phyloP scores from a whole-genome alignment of 345 rosid genomes.

The Heritiera littoralis region DNA sequence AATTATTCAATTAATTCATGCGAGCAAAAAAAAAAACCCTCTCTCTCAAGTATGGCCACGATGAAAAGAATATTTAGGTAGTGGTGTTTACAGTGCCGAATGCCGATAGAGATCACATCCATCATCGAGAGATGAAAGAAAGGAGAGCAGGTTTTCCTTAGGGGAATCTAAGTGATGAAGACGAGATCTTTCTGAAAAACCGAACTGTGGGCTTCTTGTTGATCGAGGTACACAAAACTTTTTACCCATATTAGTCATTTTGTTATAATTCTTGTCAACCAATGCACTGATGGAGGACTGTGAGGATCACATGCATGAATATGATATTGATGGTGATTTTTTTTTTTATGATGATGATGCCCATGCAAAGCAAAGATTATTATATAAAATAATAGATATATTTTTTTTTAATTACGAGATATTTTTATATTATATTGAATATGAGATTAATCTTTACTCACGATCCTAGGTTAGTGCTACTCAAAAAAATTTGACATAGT shows the following conservation, averaged over 20 bases:
- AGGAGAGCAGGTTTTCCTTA: slow-evolving; percentile 7
- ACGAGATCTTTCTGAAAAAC: background rate
- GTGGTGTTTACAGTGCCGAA: slow-evolving; percentile 13
- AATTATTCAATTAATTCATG: too few species aligned
- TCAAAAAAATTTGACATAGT: too few species aligned
- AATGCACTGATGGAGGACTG: background rate
- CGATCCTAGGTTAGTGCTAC: too few species aligned
- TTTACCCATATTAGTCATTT: slow-evolving; percentile 19
- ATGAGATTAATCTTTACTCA: too few species aligned
- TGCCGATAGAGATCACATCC: slow-evolving; percentile 20
- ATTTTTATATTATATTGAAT: too few species aligned
- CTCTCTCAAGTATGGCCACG: background rate
- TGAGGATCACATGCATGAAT: slow-evolving; percentile 13
- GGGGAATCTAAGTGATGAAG: slow-evolving; percentile 15
- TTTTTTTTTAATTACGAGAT: too few species aligned
- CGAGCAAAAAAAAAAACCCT: too few species aligned
- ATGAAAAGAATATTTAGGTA: slow-evolving; percentile 33
- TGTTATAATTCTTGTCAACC: background rate
- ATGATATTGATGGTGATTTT: background rate
- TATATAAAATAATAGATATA: too few species aligned
- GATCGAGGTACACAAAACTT: slow-evolving; percentile 16
- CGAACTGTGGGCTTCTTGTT: slow-evolving; percentile 34
- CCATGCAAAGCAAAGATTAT: background rate
- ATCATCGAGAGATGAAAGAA: slow-evolving; percentile 31
- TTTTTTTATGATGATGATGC: background rate